Conservation (phyloP, 2,329 filamentous ascomycete species). For the Lachnellula cervina region DNA sequence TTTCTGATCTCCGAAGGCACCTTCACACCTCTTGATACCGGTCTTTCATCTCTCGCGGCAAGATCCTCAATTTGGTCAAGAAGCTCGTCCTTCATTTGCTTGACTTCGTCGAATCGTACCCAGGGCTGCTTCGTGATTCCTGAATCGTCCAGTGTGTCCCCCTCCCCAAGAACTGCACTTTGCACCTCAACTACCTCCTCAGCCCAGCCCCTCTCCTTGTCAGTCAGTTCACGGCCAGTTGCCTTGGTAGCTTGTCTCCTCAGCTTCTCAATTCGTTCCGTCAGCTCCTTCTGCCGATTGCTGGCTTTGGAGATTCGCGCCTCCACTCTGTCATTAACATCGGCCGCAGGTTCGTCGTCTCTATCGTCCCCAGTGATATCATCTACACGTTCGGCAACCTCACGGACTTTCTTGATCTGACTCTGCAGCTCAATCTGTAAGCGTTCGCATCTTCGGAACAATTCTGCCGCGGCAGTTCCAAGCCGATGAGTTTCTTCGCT, state of each 20-base stretch:
- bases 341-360: conserved; percentile 43
- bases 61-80: conserved; percentile 26
- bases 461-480: conserved; percentile 64
- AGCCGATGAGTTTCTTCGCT: conserved; percentile 65
- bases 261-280: conserved; percentile 55
- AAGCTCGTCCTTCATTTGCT: conserved; percentile 37
- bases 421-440: conserved; percentile 63
- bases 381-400: conserved; percentile 63
- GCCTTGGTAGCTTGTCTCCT: conserved; percentile 46
- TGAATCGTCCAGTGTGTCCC: conserved; percentile 4
- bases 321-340: conserved; percentile 53
- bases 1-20: conserved; percentile 58
- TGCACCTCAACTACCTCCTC: conserved; percentile 48
- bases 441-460: conserved; percentile 66
- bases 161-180: conserved; percentile 22
- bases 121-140: conserved; percentile 41
- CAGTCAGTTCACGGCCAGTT: conserved; percentile 50
- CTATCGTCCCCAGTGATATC: conserved; percentile 57
- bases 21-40: conserved; percentile 17
- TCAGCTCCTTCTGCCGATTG: conserved; percentile 52
- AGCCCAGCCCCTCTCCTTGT: conserved; percentile 56
- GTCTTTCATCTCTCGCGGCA: conserved; percentile 18
- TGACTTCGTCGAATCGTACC: conserved; percentile 51
- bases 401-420: conserved; percentile 61
- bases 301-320: conserved; percentile 51